A percentile compares a stretch with the other conserved stretches of the same genome.
phyloP scores from a whole-genome alignment of 768 basidiomycete genomes.

The Suillus spraguei region DNA sequence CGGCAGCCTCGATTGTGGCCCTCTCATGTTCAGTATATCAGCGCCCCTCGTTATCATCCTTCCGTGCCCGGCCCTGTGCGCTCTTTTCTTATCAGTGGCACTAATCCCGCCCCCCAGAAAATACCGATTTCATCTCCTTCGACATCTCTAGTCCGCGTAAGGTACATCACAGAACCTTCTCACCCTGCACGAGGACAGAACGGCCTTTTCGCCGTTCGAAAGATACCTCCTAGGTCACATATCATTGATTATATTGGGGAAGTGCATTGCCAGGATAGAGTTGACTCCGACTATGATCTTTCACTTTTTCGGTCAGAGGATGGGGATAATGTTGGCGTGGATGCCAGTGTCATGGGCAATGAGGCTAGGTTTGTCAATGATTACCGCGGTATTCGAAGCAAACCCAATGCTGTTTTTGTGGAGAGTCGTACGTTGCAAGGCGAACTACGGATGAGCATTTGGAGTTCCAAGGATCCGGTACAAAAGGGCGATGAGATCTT shows the following conservation, averaged over 20 bases:
- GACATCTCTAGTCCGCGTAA: constrained; percentile 51
- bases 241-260: constrained; percentile 85
- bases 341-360: constrained; percentile 78
- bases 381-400: constrained; percentile 74
- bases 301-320: constrained; percentile 66
- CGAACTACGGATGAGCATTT: constrained; percentile 77
- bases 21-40: constrained; percentile 53
- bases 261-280: constrained; percentile 77
- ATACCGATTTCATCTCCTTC: constrained; percentile 11
- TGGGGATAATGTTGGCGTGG: constrained; percentile 71
- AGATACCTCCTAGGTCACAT: constrained; percentile 64
- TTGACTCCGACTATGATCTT: constrained; percentile 84
- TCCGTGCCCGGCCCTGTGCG: constrained; percentile 52
- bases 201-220: constrained; percentile 79
- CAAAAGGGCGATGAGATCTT: constrained; percentile 83
- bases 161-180: constrained; percentile 47
- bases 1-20: constrained; percentile 52
- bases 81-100: constrained; percentile 38
- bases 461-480: constrained; percentile 60
- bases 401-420: constrained; percentile 71
- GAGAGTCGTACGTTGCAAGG: constrained; percentile 56
- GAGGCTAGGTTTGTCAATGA: constrained; percentile 91
- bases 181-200: constrained; percentile 82
- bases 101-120: constrained; percentile 17
- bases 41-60: constrained; percentile 52